A percentile compares a stretch with the other conserved stretches of the same genome.
Conservation (phyloP, 257 asterid species). For the Gardenia jasminoides region DNA sequence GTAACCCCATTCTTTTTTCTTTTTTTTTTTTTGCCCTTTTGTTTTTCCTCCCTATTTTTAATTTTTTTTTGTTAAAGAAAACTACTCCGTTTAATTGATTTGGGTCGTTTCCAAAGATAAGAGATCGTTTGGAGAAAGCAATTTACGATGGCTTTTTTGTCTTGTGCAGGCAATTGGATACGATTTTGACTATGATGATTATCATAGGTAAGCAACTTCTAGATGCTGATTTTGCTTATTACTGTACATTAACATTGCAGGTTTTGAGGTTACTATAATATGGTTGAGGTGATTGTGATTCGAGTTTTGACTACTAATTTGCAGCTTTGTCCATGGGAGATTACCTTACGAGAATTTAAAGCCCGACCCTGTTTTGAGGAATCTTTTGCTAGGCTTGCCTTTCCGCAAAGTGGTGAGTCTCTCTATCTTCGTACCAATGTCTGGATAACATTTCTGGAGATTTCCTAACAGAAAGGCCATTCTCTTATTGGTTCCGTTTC, state of each 20-base stretch:
- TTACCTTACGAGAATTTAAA: constrained; percentile 82
- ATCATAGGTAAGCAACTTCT: constrained; percentile 51
- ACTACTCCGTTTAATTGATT: not conserved
- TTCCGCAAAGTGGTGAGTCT: constrained; percentile 77
- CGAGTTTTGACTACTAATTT: not conserved
- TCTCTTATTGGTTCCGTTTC: not conserved
- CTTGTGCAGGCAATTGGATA: constrained; percentile 89
- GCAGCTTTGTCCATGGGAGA: constrained; percentile 97
- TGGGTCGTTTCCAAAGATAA: not conserved
- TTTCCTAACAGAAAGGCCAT: not conserved
- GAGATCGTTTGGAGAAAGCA: constrained; percentile 8
- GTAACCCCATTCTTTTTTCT: not conserved
- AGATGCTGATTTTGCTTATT: not conserved
- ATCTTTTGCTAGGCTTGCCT: constrained; percentile 74
- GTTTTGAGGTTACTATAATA: not conserved
- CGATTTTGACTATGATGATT: constrained; percentile 93
- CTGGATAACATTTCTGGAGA: no score
- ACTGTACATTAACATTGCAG: not conserved
- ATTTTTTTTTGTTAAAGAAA: no score
- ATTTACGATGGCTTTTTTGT: constrained; percentile 5
- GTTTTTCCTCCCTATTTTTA: no score
- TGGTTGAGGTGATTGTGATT: not conserved
- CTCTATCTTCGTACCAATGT: not conserved
- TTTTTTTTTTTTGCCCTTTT: no score
- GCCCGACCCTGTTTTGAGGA: constrained; percentile 82